These are phyloP conservation scores for Dacryopinax primogenitus DNA, from an alignment of 768 basidiomycete genomes.

Conservation along the genomic window DNA sequence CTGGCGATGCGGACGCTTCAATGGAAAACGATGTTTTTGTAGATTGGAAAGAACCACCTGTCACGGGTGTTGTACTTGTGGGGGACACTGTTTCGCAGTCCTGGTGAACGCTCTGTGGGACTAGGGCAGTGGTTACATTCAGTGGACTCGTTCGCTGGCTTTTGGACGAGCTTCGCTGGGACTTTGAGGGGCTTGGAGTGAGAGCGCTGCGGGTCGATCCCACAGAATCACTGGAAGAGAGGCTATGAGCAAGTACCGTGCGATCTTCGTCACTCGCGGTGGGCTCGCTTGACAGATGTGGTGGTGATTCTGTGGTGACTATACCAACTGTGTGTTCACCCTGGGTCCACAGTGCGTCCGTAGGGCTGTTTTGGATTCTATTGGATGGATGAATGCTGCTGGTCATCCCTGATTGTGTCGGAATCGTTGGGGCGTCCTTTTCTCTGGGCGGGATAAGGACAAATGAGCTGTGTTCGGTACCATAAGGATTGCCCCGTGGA, in stretches of 20 bases:
- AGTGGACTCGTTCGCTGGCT: constrained; percentile 1
- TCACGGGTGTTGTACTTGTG: not conserved
- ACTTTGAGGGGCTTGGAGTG: not conserved
- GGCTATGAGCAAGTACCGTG: not conserved
- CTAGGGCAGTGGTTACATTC: not conserved
- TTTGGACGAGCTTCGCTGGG: not conserved
- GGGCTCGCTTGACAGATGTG: not conserved
- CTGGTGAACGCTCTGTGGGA: not conserved
- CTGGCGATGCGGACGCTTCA: too few species aligned
- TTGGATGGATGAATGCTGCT: not conserved
- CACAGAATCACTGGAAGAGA: not conserved
- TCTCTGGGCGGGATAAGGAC: constrained; percentile 21
- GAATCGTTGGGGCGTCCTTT: not conserved
- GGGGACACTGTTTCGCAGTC: not conserved
- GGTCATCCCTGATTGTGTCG: not conserved
- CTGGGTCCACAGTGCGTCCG: not conserved
- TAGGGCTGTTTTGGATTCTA: not conserved
- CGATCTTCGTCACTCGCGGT: not conserved
- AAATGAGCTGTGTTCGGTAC: constrained; percentile 22
- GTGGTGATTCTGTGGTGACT: not conserved
- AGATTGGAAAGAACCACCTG: not conserved
- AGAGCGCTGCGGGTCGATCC: not conserved
- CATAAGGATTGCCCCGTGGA: constrained; percentile 49
- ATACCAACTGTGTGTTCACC: not conserved
- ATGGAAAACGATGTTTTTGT: not conserved